Evolutionary conservation across 257 asterid species (phyloP), one percentile per base, ranked within the genome.

Genomic region (Asclepias syriaca): DNA sequence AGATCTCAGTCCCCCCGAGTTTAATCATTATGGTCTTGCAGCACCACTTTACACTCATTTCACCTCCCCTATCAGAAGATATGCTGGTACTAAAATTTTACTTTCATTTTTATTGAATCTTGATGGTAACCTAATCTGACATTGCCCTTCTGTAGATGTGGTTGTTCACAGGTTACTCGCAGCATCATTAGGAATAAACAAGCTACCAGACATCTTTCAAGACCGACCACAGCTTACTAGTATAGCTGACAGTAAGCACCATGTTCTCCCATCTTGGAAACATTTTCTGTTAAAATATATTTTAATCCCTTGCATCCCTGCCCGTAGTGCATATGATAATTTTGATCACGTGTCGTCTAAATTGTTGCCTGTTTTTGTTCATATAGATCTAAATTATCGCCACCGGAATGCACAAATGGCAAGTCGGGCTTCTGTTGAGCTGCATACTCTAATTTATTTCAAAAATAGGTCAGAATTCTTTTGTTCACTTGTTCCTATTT

Each of bases 341-440:
- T 48, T 48, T 48, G 53, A 48, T 14, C 53, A 48, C 53, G 13
- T 48, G 4, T 48, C 16, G 16, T 48, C 53, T 48, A 56, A 19
- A 5, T 27, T 66, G 15, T 70, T 74, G 48, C 65, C 65, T 16
- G 27, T 71, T 55, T n/a, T 19, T 45, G 68, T 74, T 57, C 49
- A 66, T 71, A 68, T 88, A 94, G 99, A 92, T 87, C 80, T 95
- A 74, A 95, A 95, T 84, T 89, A 87, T 83, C 97, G 99, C 75
- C 98, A 95, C 76, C 85, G 87, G 78, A 95, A 95, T 82, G 99
- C 99, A 56, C 99, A 95, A 82, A 92, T 91, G 99, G 99, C 99
- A 43, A 86, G 99, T 78, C 89, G 99, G 71, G 93, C 88, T 24
- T 95, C 99, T 29, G 98, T 95, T 8, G 99, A 95, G 91, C 96